Conservation (phyloP, 106 monocot species). For the Chionographis japonica region DNA sequence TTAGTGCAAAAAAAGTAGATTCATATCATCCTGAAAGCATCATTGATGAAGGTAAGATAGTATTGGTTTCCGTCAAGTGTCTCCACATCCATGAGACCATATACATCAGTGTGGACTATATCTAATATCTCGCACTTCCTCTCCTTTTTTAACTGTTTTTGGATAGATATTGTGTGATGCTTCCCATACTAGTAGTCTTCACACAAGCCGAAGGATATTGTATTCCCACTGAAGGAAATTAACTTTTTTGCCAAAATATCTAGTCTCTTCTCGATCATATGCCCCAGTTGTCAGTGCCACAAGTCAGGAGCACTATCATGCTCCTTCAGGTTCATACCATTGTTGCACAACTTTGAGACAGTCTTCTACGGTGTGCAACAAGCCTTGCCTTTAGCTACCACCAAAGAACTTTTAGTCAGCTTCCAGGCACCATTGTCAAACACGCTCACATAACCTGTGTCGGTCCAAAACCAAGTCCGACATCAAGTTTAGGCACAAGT, state of each 20-base stretch:
- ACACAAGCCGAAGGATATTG: neutral
- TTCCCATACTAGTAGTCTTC: neutral
- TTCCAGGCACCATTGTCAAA: slow-evolving; percentile 3
- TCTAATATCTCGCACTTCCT: neutral
- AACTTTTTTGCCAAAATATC: neutral
- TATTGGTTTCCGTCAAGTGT: neutral
- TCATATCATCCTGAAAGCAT: neutral
- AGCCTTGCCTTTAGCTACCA: neutral
- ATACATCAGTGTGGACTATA: neutral
- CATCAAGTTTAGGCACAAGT: neutral
- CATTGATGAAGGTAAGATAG: slow-evolving; percentile 1
- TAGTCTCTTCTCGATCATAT: slow-evolving; percentile 8
- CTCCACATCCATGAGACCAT: neutral
- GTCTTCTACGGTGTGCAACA: neutral
- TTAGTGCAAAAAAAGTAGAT: neutral
- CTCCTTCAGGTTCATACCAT: neutral
- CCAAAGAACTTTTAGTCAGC: neutral
- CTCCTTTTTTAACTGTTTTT: neutral
- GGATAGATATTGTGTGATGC: neutral
- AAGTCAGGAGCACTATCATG: neutral
- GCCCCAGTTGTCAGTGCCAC: neutral
- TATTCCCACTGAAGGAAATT: neutral
- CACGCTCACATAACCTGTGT: neutral
- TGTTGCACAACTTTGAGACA: neutral
- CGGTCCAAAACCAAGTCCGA: neutral